These are phyloP conservation scores for Barnettozyma populi DNA, from an alignment of 805 yeast species.

Conservation along the genomic window DNA sequence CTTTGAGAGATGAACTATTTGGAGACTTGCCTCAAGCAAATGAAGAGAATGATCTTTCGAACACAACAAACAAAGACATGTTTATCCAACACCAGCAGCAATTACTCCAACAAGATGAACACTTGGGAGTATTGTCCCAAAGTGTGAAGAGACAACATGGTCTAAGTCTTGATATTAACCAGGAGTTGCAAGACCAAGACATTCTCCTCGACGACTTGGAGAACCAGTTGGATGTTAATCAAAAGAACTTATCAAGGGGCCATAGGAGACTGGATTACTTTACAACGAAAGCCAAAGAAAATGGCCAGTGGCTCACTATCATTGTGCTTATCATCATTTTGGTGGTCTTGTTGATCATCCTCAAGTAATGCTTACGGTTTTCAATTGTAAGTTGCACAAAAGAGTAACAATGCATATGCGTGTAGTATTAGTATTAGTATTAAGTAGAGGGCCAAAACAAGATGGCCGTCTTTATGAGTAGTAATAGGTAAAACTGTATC, in stretches of 20 bases:
- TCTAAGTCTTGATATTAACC: slow-evolving; percentile 41
- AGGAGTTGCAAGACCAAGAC: slow-evolving; percentile 44
- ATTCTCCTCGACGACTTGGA: slow-evolving; percentile 47
- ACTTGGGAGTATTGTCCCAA: slow-evolving; percentile 34
- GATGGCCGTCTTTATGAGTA: not conserved
- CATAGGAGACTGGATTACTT: slow-evolving; percentile 34
- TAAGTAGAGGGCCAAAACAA: not conserved
- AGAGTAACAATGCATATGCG: not conserved
- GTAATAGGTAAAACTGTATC: not conserved
- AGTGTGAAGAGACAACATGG: slow-evolving; percentile 41
- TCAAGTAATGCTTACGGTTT: slow-evolving; percentile 24
- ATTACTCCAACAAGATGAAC: slow-evolving; percentile 40
- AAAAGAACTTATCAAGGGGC: slow-evolving; percentile 37
- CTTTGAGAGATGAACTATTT: slow-evolving; percentile 16
- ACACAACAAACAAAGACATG: slow-evolving; percentile 30
- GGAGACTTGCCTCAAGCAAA: slow-evolving; percentile 13
- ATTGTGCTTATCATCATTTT: slow-evolving; percentile 38
- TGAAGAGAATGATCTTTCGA: slow-evolving; percentile 9
- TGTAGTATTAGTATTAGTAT: not conserved
- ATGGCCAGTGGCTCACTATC: slow-evolving; percentile 46
- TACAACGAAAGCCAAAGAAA: slow-evolving; percentile 37
- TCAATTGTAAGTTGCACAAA: too few species aligned
- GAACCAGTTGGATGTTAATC: slow-evolving; percentile 37
- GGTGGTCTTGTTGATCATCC: slow-evolving; percentile 36
- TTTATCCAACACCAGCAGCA: slow-evolving; percentile 43